Evolutionary conservation across 257 asterid genomes (phyloP).

Genomic region (Handroanthus guayacan): DNA sequence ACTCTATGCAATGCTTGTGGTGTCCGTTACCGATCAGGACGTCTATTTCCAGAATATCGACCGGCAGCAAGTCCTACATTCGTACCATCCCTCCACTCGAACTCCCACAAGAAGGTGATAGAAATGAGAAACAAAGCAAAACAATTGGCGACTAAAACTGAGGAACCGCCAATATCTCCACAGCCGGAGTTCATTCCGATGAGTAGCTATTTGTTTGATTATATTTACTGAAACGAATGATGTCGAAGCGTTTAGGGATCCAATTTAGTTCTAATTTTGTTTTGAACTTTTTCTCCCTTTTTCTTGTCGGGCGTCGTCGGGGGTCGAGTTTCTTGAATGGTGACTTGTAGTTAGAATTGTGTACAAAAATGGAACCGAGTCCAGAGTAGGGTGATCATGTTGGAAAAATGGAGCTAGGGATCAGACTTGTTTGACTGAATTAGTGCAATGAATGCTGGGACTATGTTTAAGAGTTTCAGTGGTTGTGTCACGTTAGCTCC

Average conservation of each 20-base stretch:
- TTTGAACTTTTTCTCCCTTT: conserved; percentile 4
- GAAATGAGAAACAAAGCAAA: conserved; percentile 56
- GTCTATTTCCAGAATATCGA: conserved; percentile 79
- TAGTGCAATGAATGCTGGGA: conserved; percentile 7
- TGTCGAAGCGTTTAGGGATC: conserved; percentile 35
- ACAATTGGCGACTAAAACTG: neutral
- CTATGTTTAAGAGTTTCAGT: conserved; percentile 15
- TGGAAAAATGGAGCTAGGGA: neutral
- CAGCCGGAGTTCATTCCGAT: conserved; percentile 58
- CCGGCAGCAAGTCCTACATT: conserved; percentile 87
- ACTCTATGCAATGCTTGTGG: conserved; percentile 93
- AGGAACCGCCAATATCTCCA: conserved; percentile 49
- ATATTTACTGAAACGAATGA: conserved; percentile 48
- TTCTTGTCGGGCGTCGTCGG: neutral
- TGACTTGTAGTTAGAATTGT: conserved; percentile 17
- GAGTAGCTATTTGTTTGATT: conserved; percentile 59
- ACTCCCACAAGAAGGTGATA: conserved; percentile 55
- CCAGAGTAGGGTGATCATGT: conserved; percentile 23
- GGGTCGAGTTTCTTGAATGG: neutral
- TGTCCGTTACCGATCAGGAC: conserved; percentile 73
- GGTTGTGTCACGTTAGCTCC: conserved; percentile 6
- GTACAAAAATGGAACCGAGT: conserved; percentile 36
- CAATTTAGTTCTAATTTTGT: conserved; percentile 27
- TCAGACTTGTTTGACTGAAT: neutral
- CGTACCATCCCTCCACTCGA: conserved; percentile 68